These are phyloP conservation scores for Tritrichomonas foetus DNA, from an alignment of 208 protist genomes.

Conservation along the genomic window DNA sequence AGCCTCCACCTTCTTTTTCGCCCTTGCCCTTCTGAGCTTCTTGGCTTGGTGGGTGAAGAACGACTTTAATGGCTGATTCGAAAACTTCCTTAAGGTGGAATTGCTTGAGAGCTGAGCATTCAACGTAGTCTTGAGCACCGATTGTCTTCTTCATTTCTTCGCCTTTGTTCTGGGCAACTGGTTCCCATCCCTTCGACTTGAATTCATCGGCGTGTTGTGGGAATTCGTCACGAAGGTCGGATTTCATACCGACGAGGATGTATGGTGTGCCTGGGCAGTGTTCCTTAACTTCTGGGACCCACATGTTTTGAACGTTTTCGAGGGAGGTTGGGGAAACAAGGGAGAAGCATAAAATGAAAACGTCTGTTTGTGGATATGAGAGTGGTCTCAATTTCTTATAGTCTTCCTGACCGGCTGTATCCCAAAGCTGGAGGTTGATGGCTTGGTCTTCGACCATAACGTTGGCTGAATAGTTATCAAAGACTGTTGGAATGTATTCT, in stretches of 20 bases:
- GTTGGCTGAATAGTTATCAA: conserved; percentile 76
- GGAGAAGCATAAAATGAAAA: conserved; percentile 27
- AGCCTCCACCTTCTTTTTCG: too few relatives aligned
- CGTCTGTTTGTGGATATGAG: conserved; percentile 22
- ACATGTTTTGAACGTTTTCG: conserved; percentile 14
- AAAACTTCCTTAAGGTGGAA: conserved; percentile 13
- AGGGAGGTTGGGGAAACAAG: neutral
- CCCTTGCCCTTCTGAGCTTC: too few relatives aligned
- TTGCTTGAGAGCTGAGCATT: neutral
- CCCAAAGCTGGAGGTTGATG: neutral
- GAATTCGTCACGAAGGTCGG: conserved; percentile 14
- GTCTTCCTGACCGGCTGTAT: conserved; percentile 47
- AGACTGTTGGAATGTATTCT: conserved; percentile 70
- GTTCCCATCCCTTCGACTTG: neutral
- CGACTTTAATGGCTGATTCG: neutral
- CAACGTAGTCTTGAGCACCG: neutral
- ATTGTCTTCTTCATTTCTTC: conserved; percentile 7
- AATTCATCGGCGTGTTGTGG: neutral
- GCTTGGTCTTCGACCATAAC: conserved; percentile 54
- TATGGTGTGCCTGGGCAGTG: conserved; percentile 9
- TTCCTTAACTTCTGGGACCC: conserved; percentile 18
- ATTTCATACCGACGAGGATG: conserved; percentile 1
- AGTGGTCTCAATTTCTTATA: conserved; percentile 37
- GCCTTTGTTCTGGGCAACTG: neutral
- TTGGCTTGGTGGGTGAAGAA: conserved; percentile 13